Conservation (phyloP, 2,329 filamentous ascomycete species). For the Aphanocladium album region DNA sequence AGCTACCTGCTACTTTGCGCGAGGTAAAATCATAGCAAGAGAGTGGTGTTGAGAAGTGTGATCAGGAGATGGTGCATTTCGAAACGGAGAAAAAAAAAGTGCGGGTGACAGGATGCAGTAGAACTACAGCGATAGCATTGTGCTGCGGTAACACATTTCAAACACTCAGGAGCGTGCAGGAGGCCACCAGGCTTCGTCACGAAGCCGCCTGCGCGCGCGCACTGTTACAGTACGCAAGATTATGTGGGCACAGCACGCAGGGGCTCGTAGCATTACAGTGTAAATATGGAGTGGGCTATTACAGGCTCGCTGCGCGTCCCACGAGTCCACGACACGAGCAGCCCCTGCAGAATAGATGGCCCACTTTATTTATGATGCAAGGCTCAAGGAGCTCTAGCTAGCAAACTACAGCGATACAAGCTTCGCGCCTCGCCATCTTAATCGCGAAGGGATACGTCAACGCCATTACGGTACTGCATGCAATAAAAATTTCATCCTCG, state of each 20-base stretch:
- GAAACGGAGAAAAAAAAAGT: not conserved
- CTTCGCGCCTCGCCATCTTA: not conserved
- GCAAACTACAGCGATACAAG: not conserved
- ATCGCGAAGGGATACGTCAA: not conserved
- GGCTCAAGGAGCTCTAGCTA: not conserved
- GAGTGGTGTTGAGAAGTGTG: not conserved
- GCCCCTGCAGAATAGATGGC: not conserved
- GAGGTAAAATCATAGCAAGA: not conserved
- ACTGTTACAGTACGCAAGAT: not conserved
- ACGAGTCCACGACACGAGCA: not conserved
- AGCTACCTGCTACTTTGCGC: not conserved
- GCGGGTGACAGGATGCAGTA: not conserved
- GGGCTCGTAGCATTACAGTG: not conserved
- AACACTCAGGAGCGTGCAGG: not conserved
- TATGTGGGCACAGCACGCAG: too few species aligned
- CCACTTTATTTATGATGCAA: not conserved
- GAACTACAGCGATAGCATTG: not conserved
- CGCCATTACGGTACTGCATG: not conserved
- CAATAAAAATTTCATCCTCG: not conserved
- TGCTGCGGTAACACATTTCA: constrained; percentile 7
- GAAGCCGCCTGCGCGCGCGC: not conserved
- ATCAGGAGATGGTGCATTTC: not conserved
- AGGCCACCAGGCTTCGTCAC: not conserved
- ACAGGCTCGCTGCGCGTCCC: not conserved
- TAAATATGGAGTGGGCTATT: not conserved